Base-by-base conservation (phyloP, 2,329 filamentous ascomycete genomes). In the Hypoxylon sp. region DNA sequence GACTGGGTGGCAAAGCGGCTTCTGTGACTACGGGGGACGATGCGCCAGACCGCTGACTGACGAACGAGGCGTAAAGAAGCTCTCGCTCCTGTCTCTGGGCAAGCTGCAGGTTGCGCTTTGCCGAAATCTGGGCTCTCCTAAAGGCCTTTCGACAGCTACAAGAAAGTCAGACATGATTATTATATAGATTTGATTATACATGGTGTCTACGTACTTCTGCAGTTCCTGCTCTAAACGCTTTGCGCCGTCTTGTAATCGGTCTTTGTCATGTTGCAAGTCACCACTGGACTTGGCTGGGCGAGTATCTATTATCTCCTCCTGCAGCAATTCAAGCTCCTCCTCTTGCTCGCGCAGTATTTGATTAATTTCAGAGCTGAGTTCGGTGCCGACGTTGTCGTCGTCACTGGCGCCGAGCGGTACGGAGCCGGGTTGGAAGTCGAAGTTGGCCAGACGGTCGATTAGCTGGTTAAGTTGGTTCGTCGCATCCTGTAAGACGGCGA, bases 341-440 rank as follows among this genome's bases (percentile, higher is more conserved):
- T 95, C 87, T 38, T 89, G 83, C 49, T 89, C 86, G 62, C 90
- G 87, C 54, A 97, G 73, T 12, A 82, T 81, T 64, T 90, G 85
- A 60, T 88, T 86, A 57, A 97, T 96, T 69, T 97, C 91, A 15
- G 83, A 78, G 59, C 84, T 83, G 23, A 97, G 81, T 72, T 96
- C 91, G 13, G 86, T 70, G 47, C 87, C 83, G 25, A 79, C 76
- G 55, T 79, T 78, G 51, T 75, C 75, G 38, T 81, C 80, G 13
- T 78, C 75, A 41, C 74, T 73, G 6, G 71, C 69, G 47, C 71
- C 73, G 4, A 82, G 73, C 13, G 81, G 79, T 32, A 82, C 74
- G 1, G 80, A 80, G 11, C 81, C 83, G 4, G 82, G 81, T 45
- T 80, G 74, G 67, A 86, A 84, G 48, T 79, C 74, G 63, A 87